These are phyloP conservation scores for Penicillium pancosmium DNA, from an alignment of 495 filamentous ascomycete genomes.

Conservation along the genomic window DNA sequence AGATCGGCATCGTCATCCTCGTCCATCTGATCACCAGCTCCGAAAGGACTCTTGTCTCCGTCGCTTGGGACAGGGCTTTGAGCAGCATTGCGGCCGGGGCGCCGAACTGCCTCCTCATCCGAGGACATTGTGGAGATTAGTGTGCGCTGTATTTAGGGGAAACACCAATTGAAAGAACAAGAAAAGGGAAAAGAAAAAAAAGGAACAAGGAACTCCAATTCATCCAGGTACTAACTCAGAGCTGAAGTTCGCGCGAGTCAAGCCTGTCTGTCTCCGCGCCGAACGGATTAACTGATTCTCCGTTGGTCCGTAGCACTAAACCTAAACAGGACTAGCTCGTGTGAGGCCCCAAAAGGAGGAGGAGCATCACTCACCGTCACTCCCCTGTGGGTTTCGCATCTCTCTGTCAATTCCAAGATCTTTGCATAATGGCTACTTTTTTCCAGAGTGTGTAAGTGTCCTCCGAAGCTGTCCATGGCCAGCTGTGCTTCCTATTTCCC, in stretches of 20 bases:
- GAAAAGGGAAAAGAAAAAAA: too few species aligned
- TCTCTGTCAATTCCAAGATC: slow-evolving; percentile 1
- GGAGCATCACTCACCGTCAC: slow-evolving; percentile 18
- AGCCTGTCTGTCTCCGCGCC: too few species aligned
- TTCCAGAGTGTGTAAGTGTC: slow-evolving; percentile 78
- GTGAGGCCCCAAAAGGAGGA: slow-evolving; percentile 11
- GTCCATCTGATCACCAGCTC: slow-evolving; percentile 46
- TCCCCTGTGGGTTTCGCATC: slow-evolving; percentile 8
- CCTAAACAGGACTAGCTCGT: slow-evolving; percentile 16
- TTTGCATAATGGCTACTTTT: slow-evolving; percentile 67
- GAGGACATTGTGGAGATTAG: slow-evolving; percentile 38
- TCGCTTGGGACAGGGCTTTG: slow-evolving; percentile 40
- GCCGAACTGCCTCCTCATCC: slow-evolving; percentile 47
- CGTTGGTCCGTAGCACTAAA: not conserved
- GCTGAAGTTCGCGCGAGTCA: too few species aligned
- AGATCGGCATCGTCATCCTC: slow-evolving; percentile 62
- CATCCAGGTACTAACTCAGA: too few species aligned
- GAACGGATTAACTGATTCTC: slow-evolving; percentile 22
- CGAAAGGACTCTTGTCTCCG: slow-evolving; percentile 18
- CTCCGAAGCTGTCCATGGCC: not conserved
- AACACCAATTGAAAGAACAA: too few species aligned
- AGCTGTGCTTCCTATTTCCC: not conserved
- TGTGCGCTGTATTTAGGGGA: too few species aligned
- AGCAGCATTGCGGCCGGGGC: slow-evolving; percentile 36
- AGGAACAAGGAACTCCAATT: too few species aligned